Evolutionary conservation across 768 basidiomycete genomes (phyloP), one percentile per base, ranked within the genome.

Genomic region (Phanerochaete carnosa): DNA sequence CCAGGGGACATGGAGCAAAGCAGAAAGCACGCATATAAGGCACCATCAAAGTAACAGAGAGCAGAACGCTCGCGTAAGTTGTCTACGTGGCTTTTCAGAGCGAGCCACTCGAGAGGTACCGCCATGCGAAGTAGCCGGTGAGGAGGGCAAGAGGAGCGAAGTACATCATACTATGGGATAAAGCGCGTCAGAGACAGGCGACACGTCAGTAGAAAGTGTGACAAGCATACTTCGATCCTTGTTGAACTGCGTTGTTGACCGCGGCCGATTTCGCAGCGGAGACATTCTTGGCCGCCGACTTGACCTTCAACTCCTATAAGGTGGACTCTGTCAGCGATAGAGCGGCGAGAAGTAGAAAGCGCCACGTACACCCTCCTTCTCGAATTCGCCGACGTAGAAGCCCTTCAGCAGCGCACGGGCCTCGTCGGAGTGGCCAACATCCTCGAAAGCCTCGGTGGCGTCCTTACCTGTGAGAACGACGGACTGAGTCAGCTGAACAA

Each of bases 401-500:
- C 75, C 87, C 19, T 84, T 84, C 55, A 98, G 81, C 60, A 95
- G 82, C 13, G 81, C 89, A 55, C 97, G 88, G 26, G 97, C 97
- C 77, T 99, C 97, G 67, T 98, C 96, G 0, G 95, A 98, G 83
- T 98, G 97, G 30, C 97, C 97, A 30, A 99, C 96, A 73, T 99
- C 97, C 77, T 98, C 96, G 70, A 99, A 99, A 6, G 97, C 94
- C 70, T 98, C 97, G 33, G 96, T 95, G 25, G 96, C 95, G 73
- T 98, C 95, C 73, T 90, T 88, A 68, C 92, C 94, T 95, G 75
- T 22, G 63, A 54, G 46, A 32, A 32, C 16, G 60, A 51, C 19
- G 51, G 11, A 37, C 28, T 13, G n/a, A 28, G 25, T 9, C 25
- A 12, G 28, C 15, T 9, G 16, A n/a, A 30, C 25, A 45, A 26